Evolutionary conservation across 2,329 filamentous ascomycete species (phyloP), one percentile per base, ranked within the genome.

Genomic region (Diaporthe vexans): DNA sequence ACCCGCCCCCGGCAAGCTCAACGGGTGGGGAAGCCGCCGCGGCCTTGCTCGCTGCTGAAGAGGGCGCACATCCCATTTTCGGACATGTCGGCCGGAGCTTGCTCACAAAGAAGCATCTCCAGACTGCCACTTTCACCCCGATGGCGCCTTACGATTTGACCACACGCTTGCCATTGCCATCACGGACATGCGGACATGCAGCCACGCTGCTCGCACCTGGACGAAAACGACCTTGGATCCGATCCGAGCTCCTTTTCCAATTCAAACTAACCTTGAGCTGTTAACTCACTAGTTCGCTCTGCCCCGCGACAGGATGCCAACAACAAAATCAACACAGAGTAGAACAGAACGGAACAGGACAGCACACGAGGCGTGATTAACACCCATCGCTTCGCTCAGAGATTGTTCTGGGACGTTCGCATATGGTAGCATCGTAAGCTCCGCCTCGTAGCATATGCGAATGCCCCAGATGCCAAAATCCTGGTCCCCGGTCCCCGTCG

Each of bases 51-150:
- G 46, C 61, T 67, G 61, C 46, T 52, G 43, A 67, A 67, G 61
- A 67, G 61, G 46, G 46, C 46, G 61, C 61, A 67, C 46, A 67
- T 51, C 61, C 61, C 61, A 52, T 67, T 67, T 67, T 52, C 61
- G 61, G 61, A 19, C 61, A 67, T 67, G 11, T 67, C 61, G 8
- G 43, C 61, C 61, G 61, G 61, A 51, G 43, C 61, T 67, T 67
- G 46, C 46, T 35, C 29, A 52, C 61, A 26, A 6, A 67, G 29
- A 52, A 37, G 63, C 63, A 52, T 35, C 29, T 29, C 17, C 43
- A 37, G 61, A 29, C 21, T 67, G 61, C 61, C 46, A 52, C 17
- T 33, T 26, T 29, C 19, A 15, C 37, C 63, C 40, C 40, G 33
- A 37, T 19, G 63, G 33, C 24, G n/a, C 29, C 46, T 52, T 52